Percentiles rank a stretch among this genome's conserved stretches.
These are phyloP conservation scores for Friedmanniomyces endolithicus DNA, from an alignment of 495 filamentous ascomycete species.

Conservation along the genomic window DNA sequence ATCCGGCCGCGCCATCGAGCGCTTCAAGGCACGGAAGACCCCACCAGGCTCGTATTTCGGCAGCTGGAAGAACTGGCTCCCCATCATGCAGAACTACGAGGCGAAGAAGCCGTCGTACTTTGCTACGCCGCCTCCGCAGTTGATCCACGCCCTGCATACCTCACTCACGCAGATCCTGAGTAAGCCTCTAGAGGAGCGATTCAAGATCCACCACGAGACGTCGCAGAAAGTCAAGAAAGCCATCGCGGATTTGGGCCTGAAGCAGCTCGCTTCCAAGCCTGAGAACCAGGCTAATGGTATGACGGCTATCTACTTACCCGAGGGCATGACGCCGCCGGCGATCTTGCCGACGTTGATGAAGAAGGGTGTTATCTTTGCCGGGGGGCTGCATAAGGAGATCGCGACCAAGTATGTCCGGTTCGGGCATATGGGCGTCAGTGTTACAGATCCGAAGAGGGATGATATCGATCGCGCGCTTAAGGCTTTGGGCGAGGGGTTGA, in stretches of 20 bases:
- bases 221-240: conserved; percentile 75
- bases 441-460: conserved; percentile 48
- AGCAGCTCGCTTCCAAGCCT: conserved; percentile 69
- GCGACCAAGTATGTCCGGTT: conserved; percentile 60
- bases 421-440: conserved; percentile 85
- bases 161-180: conserved; percentile 78
- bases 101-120: conserved; percentile 95
- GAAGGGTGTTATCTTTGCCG: conserved; percentile 87
- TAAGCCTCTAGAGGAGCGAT: conserved; percentile 62
- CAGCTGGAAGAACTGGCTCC: conserved; percentile 92
- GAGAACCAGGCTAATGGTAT: conserved; percentile 93
- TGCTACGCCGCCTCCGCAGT: conserved; percentile 87
- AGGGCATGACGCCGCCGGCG: conserved; percentile 64
- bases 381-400: conserved; percentile 82
- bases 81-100: conserved; percentile 99
- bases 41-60: conserved; percentile 81
- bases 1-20: conserved; percentile 76
- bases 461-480: conserved; percentile 75
- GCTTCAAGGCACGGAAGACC: conserved; percentile 63
- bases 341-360: conserved; percentile 76
- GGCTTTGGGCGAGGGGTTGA: conserved; percentile 59
- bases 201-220: conserved; percentile 59
- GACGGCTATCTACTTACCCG: conserved; percentile 92
- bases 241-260: conserved; percentile 64
- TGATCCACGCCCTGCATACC: conserved; percentile 88